Conservation (phyloP, 768 basidiomycete genomes). For the Neoboletus magnificus region DNA sequence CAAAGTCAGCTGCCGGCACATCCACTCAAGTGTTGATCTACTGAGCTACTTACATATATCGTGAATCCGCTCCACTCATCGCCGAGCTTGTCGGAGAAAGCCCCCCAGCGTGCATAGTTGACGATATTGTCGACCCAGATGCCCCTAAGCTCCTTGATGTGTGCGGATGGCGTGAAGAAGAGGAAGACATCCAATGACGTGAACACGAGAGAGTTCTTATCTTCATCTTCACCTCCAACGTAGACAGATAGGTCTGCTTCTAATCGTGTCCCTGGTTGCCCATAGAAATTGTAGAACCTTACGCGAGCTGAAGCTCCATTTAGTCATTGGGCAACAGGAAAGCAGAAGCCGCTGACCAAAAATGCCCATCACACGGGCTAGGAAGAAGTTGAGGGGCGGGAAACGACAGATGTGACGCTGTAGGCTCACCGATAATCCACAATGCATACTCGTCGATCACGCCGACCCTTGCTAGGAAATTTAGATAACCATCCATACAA, state of each 20-base stretch:
- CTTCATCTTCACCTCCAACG: neutral
- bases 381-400: neutral
- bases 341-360: neutral
- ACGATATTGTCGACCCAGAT: neutral
- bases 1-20: neutral
- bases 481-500: neutral
- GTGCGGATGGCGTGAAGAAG: neutral
- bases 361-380: neutral
- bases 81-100: neutral
- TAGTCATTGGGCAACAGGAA: too few relatives aligned
- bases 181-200: neutral
- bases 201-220: neutral
- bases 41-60: neutral
- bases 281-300: neutral
- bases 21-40: neutral
- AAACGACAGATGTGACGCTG: too few relatives aligned
- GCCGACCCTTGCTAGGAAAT: neutral
- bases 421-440: neutral
- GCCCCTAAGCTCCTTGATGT: neutral
- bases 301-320: neutral
- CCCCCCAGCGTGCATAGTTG: neutral
- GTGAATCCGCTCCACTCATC: neutral
- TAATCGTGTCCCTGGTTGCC: neutral
- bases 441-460: neutral
- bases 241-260: neutral